Evolutionary conservation across 2,329 filamentous ascomycete species (phyloP), one percentile per base, ranked within the genome.

Genomic region (Leptosphaerulina australis): DNA sequence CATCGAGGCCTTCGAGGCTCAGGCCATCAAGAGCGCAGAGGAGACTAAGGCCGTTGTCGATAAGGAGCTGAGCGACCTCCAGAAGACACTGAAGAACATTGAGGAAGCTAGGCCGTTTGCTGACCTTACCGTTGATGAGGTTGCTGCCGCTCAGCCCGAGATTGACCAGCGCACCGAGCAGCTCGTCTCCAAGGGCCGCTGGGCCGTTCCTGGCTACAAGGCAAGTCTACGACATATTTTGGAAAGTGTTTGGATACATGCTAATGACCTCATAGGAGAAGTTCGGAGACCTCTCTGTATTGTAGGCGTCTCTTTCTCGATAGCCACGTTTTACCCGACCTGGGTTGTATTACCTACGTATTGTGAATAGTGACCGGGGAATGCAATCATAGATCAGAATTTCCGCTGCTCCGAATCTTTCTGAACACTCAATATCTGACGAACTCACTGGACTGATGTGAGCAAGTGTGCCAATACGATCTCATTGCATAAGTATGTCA

Each of bases 161-260:
- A 97, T 99, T 77, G 93, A 97, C 81, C 87, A 96, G 85, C 95
- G 95, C 84, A 96, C 93, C 68, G 81, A 87, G 70, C 87, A 94
- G 80, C 86, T 99, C 75, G 92, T 99, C 62, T 90, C 90, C 77
- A 97, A 95, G 88, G 93, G 93, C 77, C 90, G 91, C 86, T 99
- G 94, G 94, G 85, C 87, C 81, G 92, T 96, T 73, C 92, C 94
- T 60, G 94, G 94, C 75, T 99, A 99, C 89, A 96, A 97, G 91
- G 93, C 93, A 81, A 69, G 87, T 78, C 56, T 12, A 25, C 20
- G 20, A 10, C 9, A 20, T 12, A 15, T 8, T 8, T 29, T 14
- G 12, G 8, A 4, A 10, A 18, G 31, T 2, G 1, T 29, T 12
- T 17, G 12, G 14, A 18, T 30, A n/a, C 4, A n/a, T 53, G 54